Conservation (phyloP, 495 filamentous ascomycete species). For the Polyplosphaeria fusca region DNA sequence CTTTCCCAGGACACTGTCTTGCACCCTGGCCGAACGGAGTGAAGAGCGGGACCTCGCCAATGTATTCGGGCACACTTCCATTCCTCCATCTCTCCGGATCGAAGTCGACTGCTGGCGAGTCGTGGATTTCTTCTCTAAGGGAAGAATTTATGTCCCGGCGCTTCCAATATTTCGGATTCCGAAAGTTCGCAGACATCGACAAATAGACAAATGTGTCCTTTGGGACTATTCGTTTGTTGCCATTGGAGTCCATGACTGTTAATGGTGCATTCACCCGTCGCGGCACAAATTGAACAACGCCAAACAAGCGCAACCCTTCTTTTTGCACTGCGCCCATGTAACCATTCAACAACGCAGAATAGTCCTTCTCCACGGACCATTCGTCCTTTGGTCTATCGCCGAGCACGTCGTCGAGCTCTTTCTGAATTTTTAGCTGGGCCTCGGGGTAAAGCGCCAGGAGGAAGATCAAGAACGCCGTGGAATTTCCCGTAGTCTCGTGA, state of each 20-base stretch:
- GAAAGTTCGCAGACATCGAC: neutral
- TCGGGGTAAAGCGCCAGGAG: slow-evolving; percentile 3
- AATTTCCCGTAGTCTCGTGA: neutral
- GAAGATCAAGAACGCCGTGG: slow-evolving; percentile 1
- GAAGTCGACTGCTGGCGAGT: neutral
- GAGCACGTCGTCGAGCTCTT: slow-evolving; percentile 6
- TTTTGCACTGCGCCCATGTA: slow-evolving; percentile 1
- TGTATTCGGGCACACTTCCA: too few species aligned
- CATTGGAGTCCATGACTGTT: neutral
- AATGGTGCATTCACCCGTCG: neutral
- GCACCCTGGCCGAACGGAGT: slow-evolving; percentile 7
- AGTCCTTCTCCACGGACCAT: neutral
- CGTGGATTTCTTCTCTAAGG: too few species aligned
- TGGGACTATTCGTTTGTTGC: neutral
- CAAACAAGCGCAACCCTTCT: neutral
- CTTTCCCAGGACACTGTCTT: slow-evolving; percentile 8
- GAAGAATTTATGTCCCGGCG: neutral
- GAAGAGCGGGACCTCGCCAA: neutral
- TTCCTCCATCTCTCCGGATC: slow-evolving; percentile 1
- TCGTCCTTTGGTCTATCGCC: neutral
- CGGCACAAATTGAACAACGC: neutral
- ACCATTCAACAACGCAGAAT: slow-evolving; percentile 1
- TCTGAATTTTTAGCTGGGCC: neutral
- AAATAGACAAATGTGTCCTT: neutral
- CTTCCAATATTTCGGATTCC: slow-evolving; percentile 2